phyloP scores from a whole-genome alignment of 2,329 filamentous ascomycete genomes.

The Aspergillus hiratsukae region DNA sequence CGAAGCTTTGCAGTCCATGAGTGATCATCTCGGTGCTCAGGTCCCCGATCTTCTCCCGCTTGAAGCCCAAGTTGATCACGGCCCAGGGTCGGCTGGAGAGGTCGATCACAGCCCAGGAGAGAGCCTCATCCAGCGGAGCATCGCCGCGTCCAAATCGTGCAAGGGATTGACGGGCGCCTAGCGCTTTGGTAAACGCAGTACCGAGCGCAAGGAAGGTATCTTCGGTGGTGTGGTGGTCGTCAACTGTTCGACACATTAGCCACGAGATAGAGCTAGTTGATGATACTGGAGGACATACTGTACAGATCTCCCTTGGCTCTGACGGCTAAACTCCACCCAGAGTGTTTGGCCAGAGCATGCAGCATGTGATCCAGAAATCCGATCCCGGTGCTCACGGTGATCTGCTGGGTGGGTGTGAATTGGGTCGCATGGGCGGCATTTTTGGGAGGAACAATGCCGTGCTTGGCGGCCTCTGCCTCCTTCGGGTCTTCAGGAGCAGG shows the following conservation, averaged over 20 bases:
- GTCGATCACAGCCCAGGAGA: slow-evolving; percentile 90
- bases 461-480: slow-evolving; percentile 46
- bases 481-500: slow-evolving; percentile 58
- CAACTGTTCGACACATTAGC: slow-evolving; percentile 54
- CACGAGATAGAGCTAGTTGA: neutral
- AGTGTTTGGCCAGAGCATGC: slow-evolving; percentile 92
- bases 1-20: slow-evolving; percentile 91
- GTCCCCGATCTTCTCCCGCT: slow-evolving; percentile 89
- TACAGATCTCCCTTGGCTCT: slow-evolving; percentile 84
- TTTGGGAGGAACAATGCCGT: slow-evolving; percentile 37
- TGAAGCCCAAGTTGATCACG: slow-evolving; percentile 78
- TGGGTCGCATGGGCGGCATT: slow-evolving; percentile 73
- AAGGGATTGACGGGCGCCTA: slow-evolving; percentile 73
- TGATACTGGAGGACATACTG: slow-evolving; percentile 53
- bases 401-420: slow-evolving; percentile 75
- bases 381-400: slow-evolving; percentile 86
- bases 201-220: slow-evolving; percentile 92
- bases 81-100: slow-evolving; percentile 86
- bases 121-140: slow-evolving; percentile 88
- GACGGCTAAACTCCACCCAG: slow-evolving; percentile 84
- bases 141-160: slow-evolving; percentile 90
- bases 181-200: slow-evolving; percentile 72
- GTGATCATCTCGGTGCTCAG: slow-evolving; percentile 95
- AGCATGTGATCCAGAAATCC: slow-evolving; percentile 99
- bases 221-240: slow-evolving; percentile 98